These are phyloP conservation scores for Musa schizocarpa DNA, from an alignment of 176 grass and related monocot species.

Conservation along the genomic window DNA sequence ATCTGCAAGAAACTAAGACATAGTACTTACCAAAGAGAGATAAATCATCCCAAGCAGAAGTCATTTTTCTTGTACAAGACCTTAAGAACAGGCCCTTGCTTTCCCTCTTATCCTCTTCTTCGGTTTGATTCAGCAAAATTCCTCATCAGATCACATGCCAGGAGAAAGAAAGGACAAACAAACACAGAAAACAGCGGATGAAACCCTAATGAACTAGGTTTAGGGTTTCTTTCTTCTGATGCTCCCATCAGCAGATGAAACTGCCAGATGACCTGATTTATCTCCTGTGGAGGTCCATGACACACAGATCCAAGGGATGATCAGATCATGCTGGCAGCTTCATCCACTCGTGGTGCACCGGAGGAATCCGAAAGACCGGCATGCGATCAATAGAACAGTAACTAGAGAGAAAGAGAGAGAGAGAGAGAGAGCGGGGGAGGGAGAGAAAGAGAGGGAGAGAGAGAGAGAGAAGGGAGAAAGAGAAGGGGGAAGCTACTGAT, in stretches of 20 bases:
- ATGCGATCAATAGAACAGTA: background rate
- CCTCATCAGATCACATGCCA: too few species aligned
- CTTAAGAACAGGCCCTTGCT: too few species aligned
- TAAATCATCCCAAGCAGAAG: too few species aligned
- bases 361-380: background rate
- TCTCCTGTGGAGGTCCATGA: background rate
- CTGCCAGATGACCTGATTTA: constrained; percentile 11
- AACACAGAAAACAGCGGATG: too few species aligned
- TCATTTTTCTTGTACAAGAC: too few species aligned
- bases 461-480: background rate
- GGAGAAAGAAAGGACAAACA: too few species aligned
- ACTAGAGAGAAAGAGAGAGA: background rate
- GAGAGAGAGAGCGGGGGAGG: background rate
- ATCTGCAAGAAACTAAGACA: too few species aligned
- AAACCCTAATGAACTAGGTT: background rate
- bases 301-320: background rate
- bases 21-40: too few species aligned
- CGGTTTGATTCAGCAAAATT: too few species aligned
- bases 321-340: constrained; percentile 14
- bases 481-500: background rate
- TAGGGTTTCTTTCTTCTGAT: background rate
- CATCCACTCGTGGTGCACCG: background rate
- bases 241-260: constrained; percentile 4
- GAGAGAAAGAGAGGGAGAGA: too few species aligned
- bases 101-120: too few species aligned